Evolutionary conservation across 2,329 filamentous ascomycete species (phyloP), one percentile per base, ranked within the genome.

Genomic region (Colletotrichum chrysophilum): DNA sequence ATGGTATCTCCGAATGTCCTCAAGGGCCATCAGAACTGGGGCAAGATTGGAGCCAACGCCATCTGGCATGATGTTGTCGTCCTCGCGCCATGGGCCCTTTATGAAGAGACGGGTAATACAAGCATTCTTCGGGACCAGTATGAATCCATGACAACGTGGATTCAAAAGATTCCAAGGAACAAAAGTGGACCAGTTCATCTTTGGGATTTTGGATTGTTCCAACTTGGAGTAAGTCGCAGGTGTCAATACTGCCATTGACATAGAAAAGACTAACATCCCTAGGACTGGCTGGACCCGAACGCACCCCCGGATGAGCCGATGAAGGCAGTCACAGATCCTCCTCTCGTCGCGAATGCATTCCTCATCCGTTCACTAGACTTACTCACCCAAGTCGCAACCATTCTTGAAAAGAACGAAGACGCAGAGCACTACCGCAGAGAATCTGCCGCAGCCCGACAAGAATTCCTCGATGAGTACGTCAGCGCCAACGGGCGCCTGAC

Each of bases 241-340:
- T n/a, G 3, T 4, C 21, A 1, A 8, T 3, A 3, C 16, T 24
- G 10, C 0, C 3, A 56, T 18, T 1, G 3, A 7, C 43, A 21
- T 0, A 8, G 2, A 43, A 14, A 48, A 2, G 5, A 26, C 66
- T 55, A n/a, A 61, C 13, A 7, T 36, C 3, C 2, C 16, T 5
- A 75, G 71, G 75, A 84, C 71, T 84, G 83, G 83, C 77, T 84
- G 4, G 83, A 84, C 43, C 83, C 83, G 2, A 76, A 75, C 30
- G 82, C 82, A 1, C 81, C 83, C 4, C 79, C 81, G 4, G 70
- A 78, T 16, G 76, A 79, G 28, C 82, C 83, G 2, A 78, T 74
- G 55, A 76, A 78, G n/a, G 80, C 79, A 3, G 77, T 77, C 8
- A 84, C 82, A 0, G 80, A 83, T 48, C 71, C 79, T 7, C 78